Base-by-base conservation (phyloP, 1,139 yeast species). In the Protomyces lactucae-debilis region DNA sequence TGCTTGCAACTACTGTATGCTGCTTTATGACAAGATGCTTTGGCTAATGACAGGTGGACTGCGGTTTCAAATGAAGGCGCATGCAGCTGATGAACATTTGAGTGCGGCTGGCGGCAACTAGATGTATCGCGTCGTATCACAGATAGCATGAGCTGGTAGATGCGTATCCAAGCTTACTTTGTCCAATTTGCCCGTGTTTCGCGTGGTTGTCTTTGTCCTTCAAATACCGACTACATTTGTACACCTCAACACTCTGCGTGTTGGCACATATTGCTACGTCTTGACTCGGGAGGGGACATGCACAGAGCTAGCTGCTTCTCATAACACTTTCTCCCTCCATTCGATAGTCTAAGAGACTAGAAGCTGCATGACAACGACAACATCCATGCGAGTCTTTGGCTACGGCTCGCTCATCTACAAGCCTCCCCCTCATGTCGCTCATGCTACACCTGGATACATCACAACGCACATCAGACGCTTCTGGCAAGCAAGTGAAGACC, bases 401-500 rank as follows among this genome's bases (percentile, higher is more conserved):
- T 92, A 92, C 72, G 98, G 98, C 0, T 88, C 96, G 0, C 78
- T 92, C 64, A 85, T 92, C 32, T 92, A 87, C 80, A 92, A 91
- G 72, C 97, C 97, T 0, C 97, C 97, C 0, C 93, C 96, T 25
- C 83, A 84, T 66, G 80, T 82, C 21, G 81, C 80, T 56, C 80
- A 82, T 68, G 77, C 84, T 52, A 84, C 88, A 8, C 85, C 89
- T 0, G 97, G 97, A 0, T 83, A 85, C 67, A 79, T 92, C 36
- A 79, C 80, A 65, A 97, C 97, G 0, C 90, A 79, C 70, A 82
- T 87, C 1, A 79, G 98, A 28, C 77, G 97, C 64, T 92, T 92
- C 73, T 92, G 97, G 97, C 97, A 91, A 75, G 83, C 55, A 21
- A 52, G 60, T 16, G 64, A 57, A 23, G 98, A 92, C 74, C 97